Evolutionary conservation across 2,329 filamentous ascomycete genomes (phyloP).

Genomic region (Cadophora malorum): DNA sequence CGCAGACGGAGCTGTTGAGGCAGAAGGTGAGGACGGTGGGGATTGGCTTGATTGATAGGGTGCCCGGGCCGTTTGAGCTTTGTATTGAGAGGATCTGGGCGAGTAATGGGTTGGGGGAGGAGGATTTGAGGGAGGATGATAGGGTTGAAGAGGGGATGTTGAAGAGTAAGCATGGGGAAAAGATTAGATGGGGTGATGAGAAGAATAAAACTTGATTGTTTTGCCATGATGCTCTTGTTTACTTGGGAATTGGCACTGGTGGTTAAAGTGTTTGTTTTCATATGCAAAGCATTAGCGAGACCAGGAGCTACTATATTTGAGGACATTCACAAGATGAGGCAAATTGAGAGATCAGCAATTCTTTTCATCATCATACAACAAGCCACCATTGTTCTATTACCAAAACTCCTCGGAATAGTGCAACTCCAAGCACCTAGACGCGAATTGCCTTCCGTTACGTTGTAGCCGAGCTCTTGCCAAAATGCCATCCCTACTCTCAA

Average conservation of each 20-base stretch:
- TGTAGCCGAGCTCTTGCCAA: background rate
- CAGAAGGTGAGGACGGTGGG: constrained; percentile 87
- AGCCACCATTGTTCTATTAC: background rate
- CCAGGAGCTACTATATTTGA: too few species aligned
- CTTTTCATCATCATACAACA: background rate
- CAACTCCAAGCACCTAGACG: background rate
- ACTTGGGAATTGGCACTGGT: background rate
- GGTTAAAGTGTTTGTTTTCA: background rate
- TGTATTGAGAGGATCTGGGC: constrained; percentile 89
- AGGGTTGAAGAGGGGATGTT: constrained; percentile 47
- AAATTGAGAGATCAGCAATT: background rate
- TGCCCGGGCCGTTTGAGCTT: constrained; percentile 87
- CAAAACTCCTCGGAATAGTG: background rate
- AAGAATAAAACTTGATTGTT: constrained; percentile 30
- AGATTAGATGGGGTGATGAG: constrained; percentile 50
- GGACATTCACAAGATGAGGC: background rate
- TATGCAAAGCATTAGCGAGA: background rate
- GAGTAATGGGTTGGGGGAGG: constrained; percentile 63
- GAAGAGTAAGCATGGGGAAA: constrained; percentile 52
- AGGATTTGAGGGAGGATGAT: constrained; percentile 40
- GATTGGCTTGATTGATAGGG: constrained; percentile 85
- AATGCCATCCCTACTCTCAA: background rate
- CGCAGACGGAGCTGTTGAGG: constrained; percentile 86
- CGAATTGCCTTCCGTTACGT: background rate
- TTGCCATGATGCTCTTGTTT: background rate